phyloP scores from a whole-genome alignment of 495 filamentous ascomycete species.

The Podospora didyma region DNA sequence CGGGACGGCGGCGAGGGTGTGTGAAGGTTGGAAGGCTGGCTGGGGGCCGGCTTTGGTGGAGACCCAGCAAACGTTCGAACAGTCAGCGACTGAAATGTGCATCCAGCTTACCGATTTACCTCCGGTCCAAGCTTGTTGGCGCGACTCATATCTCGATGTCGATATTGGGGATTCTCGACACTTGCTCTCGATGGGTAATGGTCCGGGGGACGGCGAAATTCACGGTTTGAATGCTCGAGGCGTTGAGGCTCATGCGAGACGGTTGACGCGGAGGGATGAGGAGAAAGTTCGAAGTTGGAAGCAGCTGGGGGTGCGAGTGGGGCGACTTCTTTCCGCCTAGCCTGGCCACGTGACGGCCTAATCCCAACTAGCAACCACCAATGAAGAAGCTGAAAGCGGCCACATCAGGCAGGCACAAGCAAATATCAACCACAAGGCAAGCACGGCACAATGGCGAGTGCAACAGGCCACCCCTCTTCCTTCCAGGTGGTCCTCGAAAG shows the following conservation, averaged over 20 bases:
- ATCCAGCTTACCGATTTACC: constrained; percentile 76
- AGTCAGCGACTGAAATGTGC: constrained; percentile 1
- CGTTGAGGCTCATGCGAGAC: constrained; percentile 26
- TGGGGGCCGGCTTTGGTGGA: constrained; percentile 2
- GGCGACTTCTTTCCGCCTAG: constrained; percentile 17
- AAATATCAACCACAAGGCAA: too few species aligned
- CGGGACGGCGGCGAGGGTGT: too few species aligned
- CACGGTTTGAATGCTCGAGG: constrained; percentile 11
- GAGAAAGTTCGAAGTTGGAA: constrained; percentile 31
- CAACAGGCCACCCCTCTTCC: too few species aligned
- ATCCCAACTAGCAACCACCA: neutral
- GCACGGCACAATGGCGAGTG: too few species aligned
- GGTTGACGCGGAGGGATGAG: constrained; percentile 30
- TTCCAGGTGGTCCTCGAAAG: too few species aligned
- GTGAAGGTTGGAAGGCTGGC: constrained; percentile 7
- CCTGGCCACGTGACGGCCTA: constrained; percentile 24
- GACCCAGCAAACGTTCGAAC: neutral
- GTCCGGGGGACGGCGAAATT: constrained; percentile 10
- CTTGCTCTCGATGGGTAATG: constrained; percentile 16
- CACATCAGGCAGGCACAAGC: too few species aligned
- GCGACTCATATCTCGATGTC: constrained; percentile 68
- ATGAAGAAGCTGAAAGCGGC: neutral
- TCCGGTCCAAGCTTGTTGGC: constrained; percentile 88
- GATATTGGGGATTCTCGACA: constrained; percentile 22
- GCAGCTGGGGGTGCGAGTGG: constrained; percentile 9